Base-by-base conservation (phyloP, 345 rosid species). In the Hypericum perforatum region DNA sequence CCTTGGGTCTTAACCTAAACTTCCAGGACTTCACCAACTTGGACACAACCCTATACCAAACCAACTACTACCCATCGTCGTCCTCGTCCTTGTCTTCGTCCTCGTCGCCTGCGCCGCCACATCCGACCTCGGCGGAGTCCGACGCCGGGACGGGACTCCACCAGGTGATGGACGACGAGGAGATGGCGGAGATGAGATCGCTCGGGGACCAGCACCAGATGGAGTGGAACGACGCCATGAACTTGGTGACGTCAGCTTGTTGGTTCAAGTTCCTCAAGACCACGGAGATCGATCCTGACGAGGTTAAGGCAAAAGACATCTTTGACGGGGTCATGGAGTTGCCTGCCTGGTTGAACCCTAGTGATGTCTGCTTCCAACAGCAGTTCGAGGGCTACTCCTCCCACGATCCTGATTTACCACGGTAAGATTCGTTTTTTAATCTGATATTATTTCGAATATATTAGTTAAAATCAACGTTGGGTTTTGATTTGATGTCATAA, bases 181-280 rank as follows among this genome's bases (percentile, higher is more conserved):
- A 67, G 70, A 82, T 82, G 75, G 82, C 78, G 1, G 86, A 78
- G 85, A 82, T 85, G 63, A 74, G 83, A 70, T 76, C 89, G 47
- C 64, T 85, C 14, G 96, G 89, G 60, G 92, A 91, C 51, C 77
- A 69, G 58, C 82, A 81, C 62, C 80, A 84, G 76, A 72, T 81
- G 77, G 94, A 84, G 63, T 84, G 94, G 94, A 77, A 74, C 57
- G 94, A 84, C 59, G 72, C 74, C 16, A 68, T 84, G 85, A 81
- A 77, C 65, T 60, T 81, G 72, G 72, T 77, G 38, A 81, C 82
- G 6, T 84, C 94, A 49, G 94, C 88, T 0, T 74, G 94, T 82
- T 84, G 94, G 94, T 71, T 75, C 69, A 79, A 77, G 74, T 84
- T 76, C 77, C 60, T 77, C 74, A 84, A 75, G 69, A 75, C 63